Evolutionary conservation across 1,139 yeast genomes (phyloP).

Genomic region (Magnusiomyces paraingens): DNA sequence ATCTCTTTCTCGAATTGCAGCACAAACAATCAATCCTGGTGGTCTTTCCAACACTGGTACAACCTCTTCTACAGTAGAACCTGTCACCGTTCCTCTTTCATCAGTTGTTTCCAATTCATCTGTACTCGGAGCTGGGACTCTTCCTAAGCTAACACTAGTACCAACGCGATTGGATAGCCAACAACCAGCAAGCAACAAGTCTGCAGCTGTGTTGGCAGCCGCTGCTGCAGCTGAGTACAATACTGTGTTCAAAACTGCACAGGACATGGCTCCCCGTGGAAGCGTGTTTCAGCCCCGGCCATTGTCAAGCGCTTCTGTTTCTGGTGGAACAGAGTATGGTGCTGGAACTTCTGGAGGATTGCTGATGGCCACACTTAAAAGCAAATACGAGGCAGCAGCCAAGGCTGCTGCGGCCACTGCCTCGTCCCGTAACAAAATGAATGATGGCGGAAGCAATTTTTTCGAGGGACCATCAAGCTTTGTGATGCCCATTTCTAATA

Average conservation of each 20-base stretch:
- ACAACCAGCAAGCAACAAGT: neutral
- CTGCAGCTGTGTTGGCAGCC: neutral
- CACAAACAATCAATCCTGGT: neutral
- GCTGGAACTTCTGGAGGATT: neutral
- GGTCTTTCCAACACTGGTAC: neutral
- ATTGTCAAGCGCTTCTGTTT: too few species aligned
- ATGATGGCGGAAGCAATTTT: neutral
- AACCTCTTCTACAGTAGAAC: neutral
- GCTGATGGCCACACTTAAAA: neutral
- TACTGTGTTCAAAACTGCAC: conserved; percentile 4
- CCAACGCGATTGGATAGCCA: neutral
- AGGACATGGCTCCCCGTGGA: neutral
- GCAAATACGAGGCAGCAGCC: neutral
- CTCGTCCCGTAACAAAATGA: neutral
- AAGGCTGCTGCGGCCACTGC: neutral
- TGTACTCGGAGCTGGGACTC: too few species aligned
- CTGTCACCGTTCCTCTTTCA: neutral
- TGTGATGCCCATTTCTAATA: neutral
- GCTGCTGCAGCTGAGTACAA: conserved; percentile 4
- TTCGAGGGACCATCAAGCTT: neutral
- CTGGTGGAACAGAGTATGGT: neutral
- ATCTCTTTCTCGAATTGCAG: neutral
- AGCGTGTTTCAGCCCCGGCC: conserved; percentile 3
- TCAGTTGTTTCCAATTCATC: neutral
- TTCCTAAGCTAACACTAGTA: neutral